A percentile compares a stretch with the other conserved stretches of the same genome.
Evolutionary conservation across 2,329 filamentous ascomycete genomes (phyloP).

Genomic region (Sclerotinia spermophila): DNA sequence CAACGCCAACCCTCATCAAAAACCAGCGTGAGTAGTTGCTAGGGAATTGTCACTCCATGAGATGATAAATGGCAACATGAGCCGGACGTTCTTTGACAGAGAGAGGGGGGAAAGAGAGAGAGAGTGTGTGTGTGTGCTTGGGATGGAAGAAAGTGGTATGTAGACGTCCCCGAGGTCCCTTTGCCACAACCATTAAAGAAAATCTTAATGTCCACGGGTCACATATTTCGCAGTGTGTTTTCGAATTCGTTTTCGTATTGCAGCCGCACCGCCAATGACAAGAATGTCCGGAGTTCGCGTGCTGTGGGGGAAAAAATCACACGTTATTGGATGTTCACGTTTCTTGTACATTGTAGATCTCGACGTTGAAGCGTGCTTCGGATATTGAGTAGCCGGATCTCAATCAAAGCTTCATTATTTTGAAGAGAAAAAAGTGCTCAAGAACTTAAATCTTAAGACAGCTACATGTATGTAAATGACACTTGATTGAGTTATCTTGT

Average conservation of each 20-base stretch:
- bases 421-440: not conserved
- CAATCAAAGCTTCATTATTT: not conserved
- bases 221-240: not conserved
- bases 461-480: too few species aligned
- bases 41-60: not conserved
- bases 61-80: conserved; percentile 1
- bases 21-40: not conserved
- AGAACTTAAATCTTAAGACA: not conserved
- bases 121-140: too few species aligned
- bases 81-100: not conserved
- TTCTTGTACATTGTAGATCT: not conserved
- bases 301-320: not conserved
- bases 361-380: conserved; percentile 2
- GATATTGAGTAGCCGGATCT: not conserved
- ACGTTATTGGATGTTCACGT: not conserved
- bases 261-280: not conserved
- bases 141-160: not conserved
- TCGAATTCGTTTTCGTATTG: conserved; percentile 16
- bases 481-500: conserved; percentile 5
- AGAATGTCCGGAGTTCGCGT: not conserved
- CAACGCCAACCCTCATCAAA: not conserved
- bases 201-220: not conserved
- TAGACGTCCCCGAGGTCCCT: too few species aligned
- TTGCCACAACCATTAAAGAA: not conserved
- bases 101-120: too few species aligned